Base-by-base conservation (phyloP, 2,329 filamentous ascomycete genomes). In the Rutstroemia sp. region DNA sequence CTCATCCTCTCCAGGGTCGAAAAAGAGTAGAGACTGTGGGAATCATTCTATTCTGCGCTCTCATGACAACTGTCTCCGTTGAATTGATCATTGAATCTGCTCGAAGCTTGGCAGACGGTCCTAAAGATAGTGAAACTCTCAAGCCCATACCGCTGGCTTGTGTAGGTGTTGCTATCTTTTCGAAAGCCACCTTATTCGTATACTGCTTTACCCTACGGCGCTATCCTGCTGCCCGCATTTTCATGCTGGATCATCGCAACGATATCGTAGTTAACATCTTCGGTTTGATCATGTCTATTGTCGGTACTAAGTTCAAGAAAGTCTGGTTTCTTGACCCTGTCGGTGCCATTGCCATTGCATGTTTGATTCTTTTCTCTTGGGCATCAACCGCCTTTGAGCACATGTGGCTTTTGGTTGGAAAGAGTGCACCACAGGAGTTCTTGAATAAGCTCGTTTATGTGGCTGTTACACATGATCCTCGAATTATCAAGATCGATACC, bases 231-330 rank as follows among this genome's bases (percentile, higher is more conserved):
- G 84, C 96, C 61, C 82, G 88, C 57, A 96, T 96, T 69, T 77
- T 97, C 14, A 96, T 91, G 92, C 89, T 95, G 71, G 92, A 97
- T 68, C 94, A 99, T 74, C 86, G 94, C 60, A 99, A 99, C 69
- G 94, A 99, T 69, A 78, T 99, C n/a, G 79, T 96, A 66, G 90
- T 99, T 79, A 99, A 97, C 71, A 90, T 90, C 54, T 90, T 95
- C 64, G 91, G 88, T 81, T 85, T 97, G 61, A 73, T 96, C 54
- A 96, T 92, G 1, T 92, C 88, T 2, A 86, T 96, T n/a, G 89
- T 90, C 55, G 94, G 94, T 37, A 84, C 85, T 62, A 95, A 95
- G 76, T 77, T 97, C 21, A 77, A 78, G 58, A 50, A 50, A 42
- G 52, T 55, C 18, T 96, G 92, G 92, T 97, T 90, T 90, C 85